Evolutionary conservation across 2,329 filamentous ascomycete genomes (phyloP).

Genomic region (Phoma sp.): DNA sequence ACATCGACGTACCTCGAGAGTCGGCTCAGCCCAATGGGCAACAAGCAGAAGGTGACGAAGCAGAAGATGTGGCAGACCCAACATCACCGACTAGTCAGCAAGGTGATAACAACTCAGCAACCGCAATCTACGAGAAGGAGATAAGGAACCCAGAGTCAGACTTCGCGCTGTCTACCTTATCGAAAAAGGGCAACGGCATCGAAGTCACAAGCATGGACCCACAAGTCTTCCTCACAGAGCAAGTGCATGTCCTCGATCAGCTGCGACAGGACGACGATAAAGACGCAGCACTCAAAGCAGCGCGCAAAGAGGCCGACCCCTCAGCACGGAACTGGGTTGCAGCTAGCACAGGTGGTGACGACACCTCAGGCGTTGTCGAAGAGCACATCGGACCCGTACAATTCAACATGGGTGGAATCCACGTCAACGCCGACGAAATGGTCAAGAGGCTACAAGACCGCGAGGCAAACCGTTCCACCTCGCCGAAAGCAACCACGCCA

Average conservation of each 20-base stretch:
- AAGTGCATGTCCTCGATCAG: conserved; percentile 77
- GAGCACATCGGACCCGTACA: conserved; percentile 89
- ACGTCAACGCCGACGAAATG: conserved; percentile 95
- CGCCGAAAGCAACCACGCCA: conserved; percentile 36
- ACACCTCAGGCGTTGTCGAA: conserved; percentile 49
- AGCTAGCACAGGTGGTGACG: conserved; percentile 24
- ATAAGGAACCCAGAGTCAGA: conserved; percentile 76
- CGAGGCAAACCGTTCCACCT: conserved; percentile 43
- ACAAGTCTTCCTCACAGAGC: conserved; percentile 77
- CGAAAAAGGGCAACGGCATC: conserved; percentile 55
- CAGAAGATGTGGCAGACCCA: conserved; percentile 18
- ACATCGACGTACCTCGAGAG: conserved; percentile 65
- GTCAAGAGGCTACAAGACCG: conserved; percentile 75
- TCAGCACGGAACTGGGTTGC: conserved; percentile 26
- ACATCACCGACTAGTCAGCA: conserved; percentile 6
- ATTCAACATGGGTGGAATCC: conserved; percentile 98
- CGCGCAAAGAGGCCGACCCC: conserved; percentile 45
- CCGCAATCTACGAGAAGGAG: conserved; percentile 78
- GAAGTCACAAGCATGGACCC: conserved; percentile 76
- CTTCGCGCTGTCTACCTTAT: conserved; percentile 44
- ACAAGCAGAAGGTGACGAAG: conserved; percentile 20
- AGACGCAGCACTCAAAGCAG: conserved; percentile 53
- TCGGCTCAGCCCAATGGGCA: conserved; percentile 35
- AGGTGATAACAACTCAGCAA: conserved; percentile 60
- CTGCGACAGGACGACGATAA: conserved; percentile 67